phyloP scores from a whole-genome alignment of 192 early-diverging fungal genomes.

The Cetraspora pellucida region DNA sequence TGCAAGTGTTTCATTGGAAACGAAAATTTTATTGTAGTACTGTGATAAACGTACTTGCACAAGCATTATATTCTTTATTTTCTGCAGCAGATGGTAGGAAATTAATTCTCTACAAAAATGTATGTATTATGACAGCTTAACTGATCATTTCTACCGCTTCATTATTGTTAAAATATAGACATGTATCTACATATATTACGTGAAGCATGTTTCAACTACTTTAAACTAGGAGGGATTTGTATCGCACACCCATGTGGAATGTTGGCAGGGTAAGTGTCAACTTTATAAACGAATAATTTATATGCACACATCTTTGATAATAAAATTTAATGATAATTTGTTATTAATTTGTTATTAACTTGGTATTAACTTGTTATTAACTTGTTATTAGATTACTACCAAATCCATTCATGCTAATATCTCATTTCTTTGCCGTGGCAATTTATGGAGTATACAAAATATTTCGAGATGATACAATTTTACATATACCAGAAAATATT shows the following conservation, averaged over 20 bases:
- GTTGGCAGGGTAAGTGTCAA: constrained; percentile 58
- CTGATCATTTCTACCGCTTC: too few species aligned
- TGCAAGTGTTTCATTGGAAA: constrained; percentile 76
- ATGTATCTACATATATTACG: constrained; percentile 73
- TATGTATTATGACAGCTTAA: too few species aligned
- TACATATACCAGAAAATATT: constrained; percentile 48
- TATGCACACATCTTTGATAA: background rate
- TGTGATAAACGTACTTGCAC: constrained; percentile 89
- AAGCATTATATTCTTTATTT: constrained; percentile 91
- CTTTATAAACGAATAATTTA: background rate
- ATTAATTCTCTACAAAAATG: background rate
- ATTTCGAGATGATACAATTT: constrained; percentile 53
- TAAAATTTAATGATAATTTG: background rate
- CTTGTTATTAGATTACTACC: constrained; percentile 56
- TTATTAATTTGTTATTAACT: background rate
- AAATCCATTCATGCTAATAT: constrained; percentile 73
- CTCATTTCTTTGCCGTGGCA: constrained; percentile 94
- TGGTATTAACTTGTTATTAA: background rate
- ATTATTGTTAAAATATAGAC: constrained; percentile 46
- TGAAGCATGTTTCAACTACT: constrained; percentile 87
- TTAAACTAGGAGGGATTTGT: constrained; percentile 80
- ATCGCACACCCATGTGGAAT: constrained; percentile 82
- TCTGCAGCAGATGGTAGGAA: constrained; percentile 72
- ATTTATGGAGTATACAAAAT: constrained; percentile 62
- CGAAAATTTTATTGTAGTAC: constrained; percentile 68